Evolutionary conservation across 2,329 filamentous ascomycete genomes (phyloP).

Genomic region (Pyricularia pennisetigena): DNA sequence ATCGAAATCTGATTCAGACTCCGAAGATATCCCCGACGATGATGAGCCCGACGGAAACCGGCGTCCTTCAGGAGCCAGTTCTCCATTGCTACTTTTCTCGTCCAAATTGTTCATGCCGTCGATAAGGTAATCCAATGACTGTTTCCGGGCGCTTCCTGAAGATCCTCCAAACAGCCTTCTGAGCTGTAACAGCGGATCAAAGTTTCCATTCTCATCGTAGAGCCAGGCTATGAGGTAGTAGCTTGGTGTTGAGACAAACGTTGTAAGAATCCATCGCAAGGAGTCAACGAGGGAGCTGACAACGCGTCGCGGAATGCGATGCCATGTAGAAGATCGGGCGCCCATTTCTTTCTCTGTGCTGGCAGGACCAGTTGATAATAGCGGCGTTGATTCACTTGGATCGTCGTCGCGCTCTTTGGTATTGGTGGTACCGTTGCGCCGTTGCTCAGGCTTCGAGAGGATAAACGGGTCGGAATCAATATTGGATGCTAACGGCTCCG

Average conservation of each 20-base stretch:
- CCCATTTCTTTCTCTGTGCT: slow-evolving; percentile 19
- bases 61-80: slow-evolving; percentile 10
- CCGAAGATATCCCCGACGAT: slow-evolving; percentile 60
- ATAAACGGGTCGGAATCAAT: background rate
- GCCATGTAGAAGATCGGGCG: slow-evolving; percentile 37
- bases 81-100: slow-evolving; percentile 20
- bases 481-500: background rate
- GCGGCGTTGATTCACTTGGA: slow-evolving; percentile 50
- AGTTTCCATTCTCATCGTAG: slow-evolving; percentile 69
- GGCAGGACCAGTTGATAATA: slow-evolving; percentile 35
- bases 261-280: slow-evolving; percentile 68
- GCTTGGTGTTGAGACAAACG: slow-evolving; percentile 62
- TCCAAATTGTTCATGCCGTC: slow-evolving; percentile 16
- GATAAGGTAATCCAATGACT: slow-evolving; percentile 29
- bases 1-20: slow-evolving; percentile 54
- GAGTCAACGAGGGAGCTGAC: slow-evolving; percentile 64
- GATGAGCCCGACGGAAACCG: slow-evolving; percentile 35
- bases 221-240: slow-evolving; percentile 77
- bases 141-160: slow-evolving; percentile 34
- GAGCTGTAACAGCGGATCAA: slow-evolving; percentile 68
- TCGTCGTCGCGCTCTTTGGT: background rate
- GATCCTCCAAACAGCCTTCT: slow-evolving; percentile 49
- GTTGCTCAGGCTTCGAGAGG: background rate
- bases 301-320: slow-evolving; percentile 56
- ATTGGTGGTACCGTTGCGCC: background rate